A percentile compares a stretch with the other conserved stretches of the same genome.
These are phyloP conservation scores for Alternaria dauci DNA, from an alignment of 2,329 filamentous ascomycete species.

Conservation along the genomic window DNA sequence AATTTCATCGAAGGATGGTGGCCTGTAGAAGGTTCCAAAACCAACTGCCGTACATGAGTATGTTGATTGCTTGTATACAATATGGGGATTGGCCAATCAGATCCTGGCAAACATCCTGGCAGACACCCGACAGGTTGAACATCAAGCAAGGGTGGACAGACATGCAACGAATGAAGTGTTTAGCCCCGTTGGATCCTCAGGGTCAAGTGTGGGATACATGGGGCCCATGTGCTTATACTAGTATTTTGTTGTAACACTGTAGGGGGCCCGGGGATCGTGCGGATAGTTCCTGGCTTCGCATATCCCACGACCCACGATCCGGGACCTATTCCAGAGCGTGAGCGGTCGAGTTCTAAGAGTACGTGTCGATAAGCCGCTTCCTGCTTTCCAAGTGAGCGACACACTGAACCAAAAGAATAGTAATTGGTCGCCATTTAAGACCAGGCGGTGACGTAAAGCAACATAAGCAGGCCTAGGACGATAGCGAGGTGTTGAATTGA, in stretches of 20 bases:
- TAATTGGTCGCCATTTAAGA: not conserved
- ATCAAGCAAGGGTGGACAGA: not conserved
- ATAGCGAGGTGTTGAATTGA: constrained; percentile 1
- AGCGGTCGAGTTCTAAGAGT: not conserved
- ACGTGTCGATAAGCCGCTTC: not conserved
- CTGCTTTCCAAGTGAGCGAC: too few relatives aligned
- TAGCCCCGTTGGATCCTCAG: not conserved
- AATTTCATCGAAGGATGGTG: not conserved
- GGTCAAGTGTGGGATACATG: not conserved
- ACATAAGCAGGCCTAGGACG: not conserved
- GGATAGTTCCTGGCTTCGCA: not conserved
- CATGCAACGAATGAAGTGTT: not conserved
- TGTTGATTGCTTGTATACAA: constrained; percentile 6
- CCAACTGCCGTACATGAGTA: constrained; percentile 8
- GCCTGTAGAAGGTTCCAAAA: not conserved
- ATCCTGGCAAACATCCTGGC: not conserved
- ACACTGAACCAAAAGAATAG: not conserved
- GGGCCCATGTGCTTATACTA: not conserved
- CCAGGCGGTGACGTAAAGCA: not conserved
- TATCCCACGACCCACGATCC: not conserved
- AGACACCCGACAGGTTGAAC: not conserved
- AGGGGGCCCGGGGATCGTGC: not conserved
- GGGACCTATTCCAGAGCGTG: not conserved
- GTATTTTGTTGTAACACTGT: not conserved
- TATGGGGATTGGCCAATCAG: not conserved